Conservation (phyloP, 106 monocot genomes). For the Cymbidium sinense region DNA sequence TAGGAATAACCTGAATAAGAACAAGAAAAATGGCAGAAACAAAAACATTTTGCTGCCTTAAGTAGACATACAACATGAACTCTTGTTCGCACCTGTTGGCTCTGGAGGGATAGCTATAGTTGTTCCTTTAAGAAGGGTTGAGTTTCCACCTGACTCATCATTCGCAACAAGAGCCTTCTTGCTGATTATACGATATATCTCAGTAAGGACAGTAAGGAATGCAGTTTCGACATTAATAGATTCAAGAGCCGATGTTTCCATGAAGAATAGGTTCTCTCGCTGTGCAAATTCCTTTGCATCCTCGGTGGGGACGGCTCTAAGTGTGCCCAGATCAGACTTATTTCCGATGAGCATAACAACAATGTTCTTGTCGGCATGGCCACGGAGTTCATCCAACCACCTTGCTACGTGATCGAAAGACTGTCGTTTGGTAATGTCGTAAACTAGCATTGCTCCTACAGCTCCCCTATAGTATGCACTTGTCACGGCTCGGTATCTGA, state of each 20-base stretch:
- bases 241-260: slow-evolving; percentile 58
- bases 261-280: slow-evolving; percentile 53
- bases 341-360: slow-evolving; percentile 58
- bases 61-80: slow-evolving; percentile 30
- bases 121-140: slow-evolving; percentile 33
- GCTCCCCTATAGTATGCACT: slow-evolving; percentile 64
- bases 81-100: slow-evolving; percentile 4
- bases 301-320: slow-evolving; percentile 35
- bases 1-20: not conserved
- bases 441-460: slow-evolving; percentile 57
- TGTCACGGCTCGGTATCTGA: slow-evolving; percentile 55
- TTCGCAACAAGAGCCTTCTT: slow-evolving; percentile 46
- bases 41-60: slow-evolving; percentile 5
- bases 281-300: slow-evolving; percentile 51
- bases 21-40: not conserved
- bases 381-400: slow-evolving; percentile 49
- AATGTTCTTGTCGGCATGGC: slow-evolving; percentile 58
- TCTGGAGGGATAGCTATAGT: slow-evolving; percentile 34
- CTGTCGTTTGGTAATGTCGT: slow-evolving; percentile 62
- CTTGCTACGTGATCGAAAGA: slow-evolving; percentile 40
- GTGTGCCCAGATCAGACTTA: slow-evolving; percentile 46
- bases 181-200: slow-evolving; percentile 38
- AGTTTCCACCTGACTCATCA: slow-evolving; percentile 7
- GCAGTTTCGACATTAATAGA: slow-evolving; percentile 55
- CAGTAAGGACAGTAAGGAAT: slow-evolving; percentile 35